These are phyloP conservation scores for Trametes sp. DNA, from an alignment of 1,284 basidiomycete genomes.

Conservation along the genomic window DNA sequence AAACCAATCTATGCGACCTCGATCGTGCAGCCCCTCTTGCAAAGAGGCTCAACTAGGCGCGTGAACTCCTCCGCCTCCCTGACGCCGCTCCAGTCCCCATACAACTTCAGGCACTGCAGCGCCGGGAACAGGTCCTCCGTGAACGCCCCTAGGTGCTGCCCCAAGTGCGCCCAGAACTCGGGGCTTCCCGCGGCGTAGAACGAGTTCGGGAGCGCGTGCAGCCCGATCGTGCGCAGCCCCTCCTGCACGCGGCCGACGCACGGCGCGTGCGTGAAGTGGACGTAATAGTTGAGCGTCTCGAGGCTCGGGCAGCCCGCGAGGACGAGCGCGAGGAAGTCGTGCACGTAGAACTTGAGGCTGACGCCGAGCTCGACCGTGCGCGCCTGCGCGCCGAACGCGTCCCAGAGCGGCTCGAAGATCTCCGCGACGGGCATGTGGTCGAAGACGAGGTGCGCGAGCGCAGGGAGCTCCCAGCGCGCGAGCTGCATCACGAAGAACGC, in stretches of 20 bases:
- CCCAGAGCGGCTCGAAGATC: conserved; percentile 51
- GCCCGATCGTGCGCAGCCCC: conserved; percentile 52
- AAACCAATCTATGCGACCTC: conserved; percentile 13
- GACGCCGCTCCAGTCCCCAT: conserved; percentile 56
- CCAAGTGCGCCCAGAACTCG: conserved; percentile 52
- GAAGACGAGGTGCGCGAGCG: conserved; percentile 55
- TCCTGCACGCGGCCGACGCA: conserved; percentile 50
- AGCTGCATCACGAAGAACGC: conserved; percentile 59
- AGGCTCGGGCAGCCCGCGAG: conserved; percentile 56
- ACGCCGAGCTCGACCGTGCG: conserved; percentile 63
- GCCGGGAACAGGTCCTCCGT: conserved; percentile 46
- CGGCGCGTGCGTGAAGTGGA: conserved; percentile 62
- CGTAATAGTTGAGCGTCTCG: conserved; percentile 61
- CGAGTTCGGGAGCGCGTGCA: conserved; percentile 56
- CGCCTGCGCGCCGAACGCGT: conserved; percentile 57
- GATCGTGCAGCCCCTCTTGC: conserved; percentile 27
- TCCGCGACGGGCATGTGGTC: conserved; percentile 50
- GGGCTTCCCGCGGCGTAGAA: conserved; percentile 46
- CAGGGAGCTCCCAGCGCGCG: conserved; percentile 60
- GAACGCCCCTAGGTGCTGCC: conserved; percentile 55
- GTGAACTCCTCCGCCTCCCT: conserved; percentile 26
- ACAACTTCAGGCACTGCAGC: conserved; percentile 50
- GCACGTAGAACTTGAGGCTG: conserved; percentile 57
- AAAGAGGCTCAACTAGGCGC: conserved; percentile 26
- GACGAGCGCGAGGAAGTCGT: conserved; percentile 55